phyloP scores from a whole-genome alignment of 73 alveolate species.

The Paramecium sexaurelia region DNA sequence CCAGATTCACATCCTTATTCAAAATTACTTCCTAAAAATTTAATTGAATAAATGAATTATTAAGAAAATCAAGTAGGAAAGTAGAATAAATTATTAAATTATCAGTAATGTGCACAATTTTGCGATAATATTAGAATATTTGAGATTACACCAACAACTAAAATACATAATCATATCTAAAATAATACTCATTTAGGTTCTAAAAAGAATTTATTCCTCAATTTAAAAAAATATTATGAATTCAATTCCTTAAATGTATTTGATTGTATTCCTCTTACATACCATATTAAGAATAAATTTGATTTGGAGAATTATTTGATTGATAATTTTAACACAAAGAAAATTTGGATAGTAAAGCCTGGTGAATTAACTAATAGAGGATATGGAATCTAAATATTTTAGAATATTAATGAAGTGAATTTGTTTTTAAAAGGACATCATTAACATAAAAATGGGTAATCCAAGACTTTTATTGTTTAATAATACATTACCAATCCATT shows the following conservation, averaged over 20 bases:
- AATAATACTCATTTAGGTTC: conserved; percentile 50
- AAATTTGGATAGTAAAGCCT: conserved; percentile 71
- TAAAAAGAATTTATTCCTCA: conserved; percentile 72
- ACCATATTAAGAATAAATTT: conserved; percentile 70
- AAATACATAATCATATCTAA: conserved; percentile 44
- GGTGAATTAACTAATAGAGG: conserved; percentile 76
- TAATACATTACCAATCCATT: conserved; percentile 78
- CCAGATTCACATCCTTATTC: background rate
- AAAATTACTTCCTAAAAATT: background rate
- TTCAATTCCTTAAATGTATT: conserved; percentile 69
- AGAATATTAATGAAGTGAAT: conserved; percentile 9
- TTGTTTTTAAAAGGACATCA: conserved; percentile 62
- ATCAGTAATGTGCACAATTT: background rate
- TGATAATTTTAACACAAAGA: conserved; percentile 9
- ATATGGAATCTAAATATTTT: conserved; percentile 59
- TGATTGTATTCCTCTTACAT: conserved; percentile 82
- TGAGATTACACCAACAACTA: background rate
- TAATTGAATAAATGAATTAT: background rate
- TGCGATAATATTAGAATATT: background rate
- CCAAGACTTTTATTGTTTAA: conserved; percentile 73
- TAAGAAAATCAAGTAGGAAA: background rate
- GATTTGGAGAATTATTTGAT: conserved; percentile 31
- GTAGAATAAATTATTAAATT: background rate
- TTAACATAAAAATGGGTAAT: conserved; percentile 61
- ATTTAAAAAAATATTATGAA: conserved; percentile 79